phyloP scores from a whole-genome alignment of 306 rosid species.

The Pyrus communis region DNA sequence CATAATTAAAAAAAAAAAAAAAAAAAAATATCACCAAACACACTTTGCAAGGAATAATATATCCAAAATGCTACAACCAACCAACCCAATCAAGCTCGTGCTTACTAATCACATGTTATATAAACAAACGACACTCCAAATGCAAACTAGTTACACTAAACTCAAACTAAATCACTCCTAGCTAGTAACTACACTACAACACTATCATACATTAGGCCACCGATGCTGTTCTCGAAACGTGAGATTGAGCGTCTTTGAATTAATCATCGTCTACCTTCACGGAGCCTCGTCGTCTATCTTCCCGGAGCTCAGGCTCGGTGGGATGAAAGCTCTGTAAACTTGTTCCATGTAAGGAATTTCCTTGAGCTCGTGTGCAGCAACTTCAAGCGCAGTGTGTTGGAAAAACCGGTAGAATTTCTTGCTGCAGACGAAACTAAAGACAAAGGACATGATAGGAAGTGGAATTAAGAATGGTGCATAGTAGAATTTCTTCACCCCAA shows the following conservation, averaged over 20 bases:
- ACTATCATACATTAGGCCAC: conserved; percentile 26
- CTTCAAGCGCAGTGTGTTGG: conserved; percentile 49
- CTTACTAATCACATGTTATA: not conserved
- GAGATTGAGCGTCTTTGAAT: conserved; percentile 64
- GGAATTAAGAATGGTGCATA: conserved; percentile 47
- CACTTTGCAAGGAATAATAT: not conserved
- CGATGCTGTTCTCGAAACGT: conserved; percentile 48
- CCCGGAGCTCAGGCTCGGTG: conserved; percentile 65
- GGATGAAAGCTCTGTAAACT: conserved; percentile 58
- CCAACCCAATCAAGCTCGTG: no score
- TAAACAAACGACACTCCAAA: not conserved
- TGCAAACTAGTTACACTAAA: not conserved
- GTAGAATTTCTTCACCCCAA: conserved; percentile 41
- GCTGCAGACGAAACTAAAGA: conserved; percentile 36
- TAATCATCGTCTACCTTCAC: conserved; percentile 50
- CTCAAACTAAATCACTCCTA: not conserved
- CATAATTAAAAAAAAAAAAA: no score
- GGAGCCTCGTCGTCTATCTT: conserved; percentile 7
- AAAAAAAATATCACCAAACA: not conserved
- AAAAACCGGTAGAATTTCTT: conserved; percentile 70
- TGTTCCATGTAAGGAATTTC: conserved; percentile 67
- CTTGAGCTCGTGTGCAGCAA: conserved; percentile 34
- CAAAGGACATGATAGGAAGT: conserved; percentile 46
- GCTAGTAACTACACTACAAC: not conserved
- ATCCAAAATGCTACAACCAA: not conserved